phyloP scores from a whole-genome alignment of 2,329 filamentous ascomycete genomes.

The Pseudogymnoascus sp. region DNA sequence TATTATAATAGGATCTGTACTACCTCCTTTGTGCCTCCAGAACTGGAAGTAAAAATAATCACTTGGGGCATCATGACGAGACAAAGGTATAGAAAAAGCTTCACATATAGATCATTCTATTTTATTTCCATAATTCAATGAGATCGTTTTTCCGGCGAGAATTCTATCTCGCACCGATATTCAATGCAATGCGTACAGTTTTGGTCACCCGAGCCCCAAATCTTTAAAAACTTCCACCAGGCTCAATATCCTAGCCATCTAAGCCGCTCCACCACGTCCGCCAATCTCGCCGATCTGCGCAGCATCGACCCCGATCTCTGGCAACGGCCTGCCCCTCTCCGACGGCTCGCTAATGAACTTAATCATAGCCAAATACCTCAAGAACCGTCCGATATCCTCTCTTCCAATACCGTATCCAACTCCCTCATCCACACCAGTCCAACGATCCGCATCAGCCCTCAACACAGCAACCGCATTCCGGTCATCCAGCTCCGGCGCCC shows the following conservation, averaged over 20 bases:
- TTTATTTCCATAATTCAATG: conserved; percentile 2
- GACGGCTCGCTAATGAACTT: conserved; percentile 15
- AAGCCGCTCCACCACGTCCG: conserved; percentile 14
- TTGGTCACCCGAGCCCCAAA: background rate
- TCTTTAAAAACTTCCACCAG: conserved; percentile 20
- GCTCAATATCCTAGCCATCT: conserved; percentile 13
- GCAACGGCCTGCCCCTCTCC: conserved; percentile 16
- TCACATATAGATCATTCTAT: background rate
- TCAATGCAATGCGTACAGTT: background rate
- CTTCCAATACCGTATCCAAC: conserved; percentile 17
- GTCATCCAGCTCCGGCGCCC: conserved; percentile 61
- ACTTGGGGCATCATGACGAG: too few species aligned
- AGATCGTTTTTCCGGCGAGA: conserved; percentile 1
- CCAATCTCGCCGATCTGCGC: conserved; percentile 13
- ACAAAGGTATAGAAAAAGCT: background rate
- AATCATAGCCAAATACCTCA: conserved; percentile 19
- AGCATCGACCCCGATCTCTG: conserved; percentile 11
- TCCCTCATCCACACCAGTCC: conserved; percentile 19
- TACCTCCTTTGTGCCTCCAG: too few species aligned
- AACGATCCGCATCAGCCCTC: conserved; percentile 44
- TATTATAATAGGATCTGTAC: too few species aligned
- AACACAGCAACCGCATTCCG: conserved; percentile 56
- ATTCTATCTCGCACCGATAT: background rate
- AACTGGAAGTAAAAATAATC: too few species aligned
- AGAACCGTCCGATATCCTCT: conserved; percentile 17